Evolutionary conservation across 169 alveolate species (phyloP).

Genomic region (Cryptosporidium canis): DNA sequence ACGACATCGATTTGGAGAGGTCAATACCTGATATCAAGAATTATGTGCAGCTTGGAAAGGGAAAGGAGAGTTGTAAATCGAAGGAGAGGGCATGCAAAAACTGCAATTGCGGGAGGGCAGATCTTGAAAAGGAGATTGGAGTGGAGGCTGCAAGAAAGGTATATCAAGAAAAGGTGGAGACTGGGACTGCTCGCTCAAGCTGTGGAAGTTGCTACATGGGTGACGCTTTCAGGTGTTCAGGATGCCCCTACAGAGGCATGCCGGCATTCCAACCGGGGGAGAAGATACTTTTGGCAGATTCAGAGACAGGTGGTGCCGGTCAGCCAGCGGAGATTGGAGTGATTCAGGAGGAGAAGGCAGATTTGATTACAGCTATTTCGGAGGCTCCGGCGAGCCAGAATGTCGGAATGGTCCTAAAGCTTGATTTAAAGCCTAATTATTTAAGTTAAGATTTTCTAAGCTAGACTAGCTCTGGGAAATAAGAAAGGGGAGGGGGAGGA

Average conservation of each 20-base stretch:
- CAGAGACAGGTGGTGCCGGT: background rate
- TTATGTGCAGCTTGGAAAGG: slow-evolving; percentile 68
- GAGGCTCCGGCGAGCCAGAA: background rate
- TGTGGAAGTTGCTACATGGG: slow-evolving; percentile 93
- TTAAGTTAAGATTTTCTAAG: no score
- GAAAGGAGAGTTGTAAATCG: slow-evolving; percentile 85
- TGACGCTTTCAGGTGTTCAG: slow-evolving; percentile 94
- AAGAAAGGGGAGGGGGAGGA: background rate
- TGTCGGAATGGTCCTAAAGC: background rate
- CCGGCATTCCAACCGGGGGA: slow-evolving; percentile 96
- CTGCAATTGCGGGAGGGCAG: slow-evolving; percentile 94
- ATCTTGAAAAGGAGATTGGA: slow-evolving; percentile 82
- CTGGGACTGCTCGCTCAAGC: slow-evolving; percentile 85
- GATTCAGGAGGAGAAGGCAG: slow-evolving; percentile 1
- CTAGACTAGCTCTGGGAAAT: background rate
- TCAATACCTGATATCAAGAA: slow-evolving; percentile 35
- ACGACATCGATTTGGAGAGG: slow-evolving; percentile 44
- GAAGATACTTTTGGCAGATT: slow-evolving; percentile 75
- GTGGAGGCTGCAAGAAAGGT: slow-evolving; percentile 80
- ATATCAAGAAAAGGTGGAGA: slow-evolving; percentile 79
- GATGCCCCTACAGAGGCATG: slow-evolving; percentile 92
- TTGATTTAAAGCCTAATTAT: background rate
- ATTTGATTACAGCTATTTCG: background rate
- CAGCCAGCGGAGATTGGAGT: background rate
- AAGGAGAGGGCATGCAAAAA: slow-evolving; percentile 93